Evolutionary conservation across 164 flowering plant species (phyloP).

Genomic region (Vitis riparia): DNA sequence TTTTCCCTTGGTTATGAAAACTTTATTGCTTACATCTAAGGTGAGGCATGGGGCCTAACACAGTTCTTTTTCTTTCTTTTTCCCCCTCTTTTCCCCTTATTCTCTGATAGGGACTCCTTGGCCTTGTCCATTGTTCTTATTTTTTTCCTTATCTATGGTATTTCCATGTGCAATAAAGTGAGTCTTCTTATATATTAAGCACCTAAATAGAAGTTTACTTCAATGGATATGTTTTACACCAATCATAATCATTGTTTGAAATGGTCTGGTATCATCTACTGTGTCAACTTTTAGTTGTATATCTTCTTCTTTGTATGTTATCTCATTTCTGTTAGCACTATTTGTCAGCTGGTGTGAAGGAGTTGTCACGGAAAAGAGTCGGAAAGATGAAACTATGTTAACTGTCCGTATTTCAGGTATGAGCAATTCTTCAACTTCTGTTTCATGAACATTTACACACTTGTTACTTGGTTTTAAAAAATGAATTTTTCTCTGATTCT

Average conservation of each 20-base stretch:
- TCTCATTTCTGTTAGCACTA: slow-evolving; percentile 8
- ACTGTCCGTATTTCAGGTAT: slow-evolving; percentile 80
- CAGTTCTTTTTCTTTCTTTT: too few species aligned
- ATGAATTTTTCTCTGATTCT: slow-evolving; percentile 3
- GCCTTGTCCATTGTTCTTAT: too few species aligned
- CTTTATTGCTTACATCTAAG: too few species aligned
- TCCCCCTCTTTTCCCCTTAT: too few species aligned
- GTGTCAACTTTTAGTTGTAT: background rate
- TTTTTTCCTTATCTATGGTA: too few species aligned
- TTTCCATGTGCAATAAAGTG: too few species aligned
- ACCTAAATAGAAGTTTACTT: background rate
- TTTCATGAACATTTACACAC: background rate
- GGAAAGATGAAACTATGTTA: slow-evolving; percentile 65
- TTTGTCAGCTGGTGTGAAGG: slow-evolving; percentile 93
- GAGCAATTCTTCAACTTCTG: too few species aligned
- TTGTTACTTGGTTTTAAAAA: background rate
- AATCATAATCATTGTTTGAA: background rate
- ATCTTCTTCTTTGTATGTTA: background rate
- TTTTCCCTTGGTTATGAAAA: too few species aligned
- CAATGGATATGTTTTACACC: too few species aligned
- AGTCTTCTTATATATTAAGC: background rate
- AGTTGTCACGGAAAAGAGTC: slow-evolving; percentile 61
- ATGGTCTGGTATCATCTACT: background rate
- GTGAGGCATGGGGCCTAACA: too few species aligned
- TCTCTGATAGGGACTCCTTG: too few species aligned